Base-by-base conservation (phyloP, 2,329 filamentous ascomycete genomes). In the Cordyceps militaris region DNA sequence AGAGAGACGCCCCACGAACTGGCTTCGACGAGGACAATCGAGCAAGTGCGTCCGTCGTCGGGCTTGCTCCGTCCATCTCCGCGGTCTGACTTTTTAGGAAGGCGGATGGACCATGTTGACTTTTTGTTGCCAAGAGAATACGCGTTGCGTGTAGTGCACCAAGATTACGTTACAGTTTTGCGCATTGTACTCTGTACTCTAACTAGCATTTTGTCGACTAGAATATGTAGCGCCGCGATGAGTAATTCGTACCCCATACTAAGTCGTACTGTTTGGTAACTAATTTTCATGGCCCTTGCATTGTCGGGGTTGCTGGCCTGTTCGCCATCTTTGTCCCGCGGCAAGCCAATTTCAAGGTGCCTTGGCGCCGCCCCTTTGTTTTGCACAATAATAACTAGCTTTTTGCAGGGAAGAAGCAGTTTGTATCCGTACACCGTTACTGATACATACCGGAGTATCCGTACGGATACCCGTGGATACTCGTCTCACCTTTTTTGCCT, bases 281-380 rank as follows among this genome's bases (percentile, higher is more conserved):
- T n/a, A 47, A 30, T 47, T n/a, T 14, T 30, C 23, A 47, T 47
- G 24, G 26, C 11, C 14, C 23, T 46, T 54, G 40, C 26, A 44
- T 34, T 24, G 28, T 23, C 28, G 40, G 40, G 51, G 51, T 38
- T 24, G 14, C 16, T 43, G 51, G 42, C 30, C 40, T 54, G 51
- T 46, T 46, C 40, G n/a, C 40, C 28, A 21, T 40, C 49, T 52
- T 52, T 52, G 48, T 38, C n/a, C 50, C 28, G 49, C 34, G 42
- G 38, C 30, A 13, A 19, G 13, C 40, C 42, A 38, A 55, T 55
- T 43, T 43, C 36, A 42, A 28, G 26, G 36, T 53, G 50, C 50
- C 23, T 43, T 32, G 50, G 26, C 50, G 26, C 16, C 26, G 11
- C 50, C 36, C 50, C 38, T 32, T 53, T 53, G 16, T 28, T 53